Evolutionary conservation across 106 monocot genomes (phyloP).

Genomic region (Dioscorea alata): DNA sequence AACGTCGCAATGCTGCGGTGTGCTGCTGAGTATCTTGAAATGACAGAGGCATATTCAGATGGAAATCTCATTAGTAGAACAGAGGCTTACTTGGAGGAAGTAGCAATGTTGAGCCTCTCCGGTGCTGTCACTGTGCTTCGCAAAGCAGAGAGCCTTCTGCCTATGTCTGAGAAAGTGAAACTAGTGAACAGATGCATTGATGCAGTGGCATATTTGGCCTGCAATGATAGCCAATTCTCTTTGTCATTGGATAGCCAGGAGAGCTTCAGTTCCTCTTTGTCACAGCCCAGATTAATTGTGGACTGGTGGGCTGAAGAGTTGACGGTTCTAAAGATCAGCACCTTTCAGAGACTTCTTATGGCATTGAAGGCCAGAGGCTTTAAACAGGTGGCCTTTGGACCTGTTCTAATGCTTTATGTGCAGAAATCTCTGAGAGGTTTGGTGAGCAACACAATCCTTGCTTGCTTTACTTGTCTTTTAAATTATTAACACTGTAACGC

Average conservation of each 20-base stretch:
- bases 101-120: constrained; percentile 18
- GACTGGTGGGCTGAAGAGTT: constrained; percentile 90
- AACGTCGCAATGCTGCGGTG: constrained; percentile 13
- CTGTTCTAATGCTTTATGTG: constrained; percentile 85
- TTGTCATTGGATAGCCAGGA: constrained; percentile 10
- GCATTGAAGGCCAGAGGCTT: constrained; percentile 71
- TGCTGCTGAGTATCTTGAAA: constrained; percentile 21
- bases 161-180: constrained; percentile 20
- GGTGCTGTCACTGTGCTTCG: constrained; percentile 8
- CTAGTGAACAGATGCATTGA: constrained; percentile 16
- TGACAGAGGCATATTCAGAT: constrained; percentile 20
- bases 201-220: constrained; percentile 17
- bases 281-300: constrained; percentile 29
- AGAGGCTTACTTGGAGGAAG: constrained; percentile 10
- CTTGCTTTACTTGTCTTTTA: too few species aligned
- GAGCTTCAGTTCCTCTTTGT: constrained; percentile 7
- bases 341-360: constrained; percentile 63
- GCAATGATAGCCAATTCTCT: constrained; percentile 2
- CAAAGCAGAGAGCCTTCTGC: constrained; percentile 17
- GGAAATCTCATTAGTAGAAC: constrained; percentile 12
- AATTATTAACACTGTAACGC: too few species aligned
- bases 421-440: constrained; percentile 85
- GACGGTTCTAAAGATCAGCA: constrained; percentile 53
- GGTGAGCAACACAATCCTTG: constrained; percentile 30
- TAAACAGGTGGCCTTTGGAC: constrained; percentile 54